Conservation (phyloP, 176 grass and related monocot genomes). For the Oryza nivara region DNA sequence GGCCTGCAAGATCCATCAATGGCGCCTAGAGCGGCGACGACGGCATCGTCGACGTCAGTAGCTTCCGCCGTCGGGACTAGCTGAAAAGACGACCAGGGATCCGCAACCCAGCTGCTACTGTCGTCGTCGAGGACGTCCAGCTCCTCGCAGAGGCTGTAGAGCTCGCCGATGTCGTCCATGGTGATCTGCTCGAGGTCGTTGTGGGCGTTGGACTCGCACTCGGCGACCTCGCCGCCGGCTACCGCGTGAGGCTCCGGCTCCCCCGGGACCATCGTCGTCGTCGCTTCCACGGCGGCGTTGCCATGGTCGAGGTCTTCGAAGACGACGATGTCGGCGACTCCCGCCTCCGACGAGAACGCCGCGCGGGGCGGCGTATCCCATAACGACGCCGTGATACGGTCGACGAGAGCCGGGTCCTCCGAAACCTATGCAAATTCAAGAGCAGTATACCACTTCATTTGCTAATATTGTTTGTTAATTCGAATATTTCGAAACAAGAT, state of each 20-base stretch:
- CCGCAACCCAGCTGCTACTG: conserved; percentile 38
- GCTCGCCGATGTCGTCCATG: conserved; percentile 40
- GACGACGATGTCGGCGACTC: conserved; percentile 28
- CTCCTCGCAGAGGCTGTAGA: conserved; percentile 53
- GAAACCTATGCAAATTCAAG: conserved; percentile 43
- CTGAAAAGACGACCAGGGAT: conserved; percentile 32
- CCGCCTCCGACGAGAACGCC: conserved; percentile 29
- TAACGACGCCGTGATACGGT: conserved; percentile 48
- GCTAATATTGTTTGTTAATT: not conserved
- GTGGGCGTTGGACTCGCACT: not conserved
- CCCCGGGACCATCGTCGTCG: not conserved
- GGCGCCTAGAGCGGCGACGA: not conserved
- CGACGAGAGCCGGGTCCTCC: conserved; percentile 57
- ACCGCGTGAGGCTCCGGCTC: not conserved
- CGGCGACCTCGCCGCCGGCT: not conserved
- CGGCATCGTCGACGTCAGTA: not conserved
- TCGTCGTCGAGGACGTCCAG: conserved; percentile 49
- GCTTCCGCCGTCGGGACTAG: not conserved
- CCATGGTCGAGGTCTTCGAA: conserved; percentile 35
- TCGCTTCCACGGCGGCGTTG: not conserved
- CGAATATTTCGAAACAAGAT: not conserved
- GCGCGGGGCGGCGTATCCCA: conserved; percentile 47
- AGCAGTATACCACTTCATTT: not conserved
- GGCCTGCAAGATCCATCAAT: not conserved
- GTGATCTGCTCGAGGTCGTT: conserved; percentile 19